These are phyloP conservation scores for Colletotrichum graminicola DNA, from an alignment of 2,329 filamentous ascomycete genomes.

Conservation along the genomic window DNA sequence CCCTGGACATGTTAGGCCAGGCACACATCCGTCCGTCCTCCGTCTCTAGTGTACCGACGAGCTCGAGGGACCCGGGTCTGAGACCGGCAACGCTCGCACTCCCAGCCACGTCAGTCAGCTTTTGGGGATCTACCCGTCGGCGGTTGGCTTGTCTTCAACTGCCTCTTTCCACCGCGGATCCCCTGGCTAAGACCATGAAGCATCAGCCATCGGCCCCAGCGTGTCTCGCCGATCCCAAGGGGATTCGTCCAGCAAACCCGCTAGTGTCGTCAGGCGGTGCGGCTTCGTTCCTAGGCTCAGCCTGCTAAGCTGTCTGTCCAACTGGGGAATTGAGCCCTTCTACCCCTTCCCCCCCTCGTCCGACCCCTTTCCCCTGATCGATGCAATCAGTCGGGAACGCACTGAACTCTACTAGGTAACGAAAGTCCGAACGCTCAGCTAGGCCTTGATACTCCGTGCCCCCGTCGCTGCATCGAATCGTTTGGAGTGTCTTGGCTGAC, in stretches of 20 bases:
- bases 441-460: neutral
- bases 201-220: slow-evolving; percentile 14
- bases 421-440: slow-evolving; percentile 7
- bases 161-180: slow-evolving; percentile 12
- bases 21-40: neutral
- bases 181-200: slow-evolving; percentile 35
- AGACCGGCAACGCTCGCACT: slow-evolving; percentile 4
- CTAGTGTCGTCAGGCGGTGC: slow-evolving; percentile 32
- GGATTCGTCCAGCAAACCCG: slow-evolving; percentile 28
- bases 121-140: slow-evolving; percentile 32
- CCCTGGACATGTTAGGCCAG: slow-evolving; percentile 10
- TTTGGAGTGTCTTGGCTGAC: slow-evolving; percentile 12
- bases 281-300: slow-evolving; percentile 23
- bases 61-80: slow-evolving; percentile 24
- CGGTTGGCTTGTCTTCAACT: slow-evolving; percentile 28
- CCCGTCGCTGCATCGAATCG: slow-evolving; percentile 4
- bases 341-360: neutral
- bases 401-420: slow-evolving; percentile 15
- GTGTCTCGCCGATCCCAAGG: slow-evolving; percentile 38
- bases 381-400: slow-evolving; percentile 9
- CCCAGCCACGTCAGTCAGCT: slow-evolving; percentile 24
- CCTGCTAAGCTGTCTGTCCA: slow-evolving; percentile 20
- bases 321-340: neutral
- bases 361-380: slow-evolving; percentile 1
- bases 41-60: slow-evolving; percentile 1